Conservation (phyloP, 495 filamentous ascomycete species). For the Penicillium crystallinum region DNA sequence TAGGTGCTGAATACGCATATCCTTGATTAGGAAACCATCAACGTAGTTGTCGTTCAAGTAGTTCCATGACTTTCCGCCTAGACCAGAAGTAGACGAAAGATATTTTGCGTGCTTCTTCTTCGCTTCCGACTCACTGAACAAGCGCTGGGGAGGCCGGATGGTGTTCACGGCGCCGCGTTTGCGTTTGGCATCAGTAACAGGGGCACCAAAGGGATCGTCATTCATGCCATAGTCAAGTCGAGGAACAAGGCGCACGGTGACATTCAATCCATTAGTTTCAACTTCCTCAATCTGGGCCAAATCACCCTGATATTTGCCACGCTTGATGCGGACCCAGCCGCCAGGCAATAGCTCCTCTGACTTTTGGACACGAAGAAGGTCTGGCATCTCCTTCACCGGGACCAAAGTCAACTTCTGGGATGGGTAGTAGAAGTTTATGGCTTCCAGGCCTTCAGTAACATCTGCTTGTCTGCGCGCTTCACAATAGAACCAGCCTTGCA, state of each 20-base stretch:
- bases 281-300: conserved; percentile 92
- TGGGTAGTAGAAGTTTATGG: conserved; percentile 79
- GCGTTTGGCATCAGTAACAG: conserved; percentile 57
- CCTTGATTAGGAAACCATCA: conserved; percentile 90
- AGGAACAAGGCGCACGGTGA: conserved; percentile 80
- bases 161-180: conserved; percentile 61
- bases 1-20: conserved; percentile 82
- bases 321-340: conserved; percentile 84
- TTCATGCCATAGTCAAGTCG: conserved; percentile 86
- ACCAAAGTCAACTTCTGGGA: conserved; percentile 77
- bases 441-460: conserved; percentile 73
- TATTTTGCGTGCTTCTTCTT: conserved; percentile 78
- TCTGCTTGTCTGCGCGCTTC: conserved; percentile 85
- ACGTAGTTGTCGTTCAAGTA: conserved; percentile 85
- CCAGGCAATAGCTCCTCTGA: conserved; percentile 80
- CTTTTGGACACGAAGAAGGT: conserved; percentile 84
- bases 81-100: conserved; percentile 49
- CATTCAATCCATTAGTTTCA: conserved; percentile 84
- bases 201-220: conserved; percentile 60
- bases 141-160: conserved; percentile 73
- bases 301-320: conserved; percentile 81
- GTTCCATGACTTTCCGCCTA: conserved; percentile 68
- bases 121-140: conserved; percentile 93
- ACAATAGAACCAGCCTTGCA: conserved; percentile 93
- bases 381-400: conserved; percentile 96